A percentile compares a stretch with the other conserved stretches of the same genome.
Evolutionary conservation across 208 protist genomes (phyloP).

Genomic region (Leishmania tarentolae): DNA sequence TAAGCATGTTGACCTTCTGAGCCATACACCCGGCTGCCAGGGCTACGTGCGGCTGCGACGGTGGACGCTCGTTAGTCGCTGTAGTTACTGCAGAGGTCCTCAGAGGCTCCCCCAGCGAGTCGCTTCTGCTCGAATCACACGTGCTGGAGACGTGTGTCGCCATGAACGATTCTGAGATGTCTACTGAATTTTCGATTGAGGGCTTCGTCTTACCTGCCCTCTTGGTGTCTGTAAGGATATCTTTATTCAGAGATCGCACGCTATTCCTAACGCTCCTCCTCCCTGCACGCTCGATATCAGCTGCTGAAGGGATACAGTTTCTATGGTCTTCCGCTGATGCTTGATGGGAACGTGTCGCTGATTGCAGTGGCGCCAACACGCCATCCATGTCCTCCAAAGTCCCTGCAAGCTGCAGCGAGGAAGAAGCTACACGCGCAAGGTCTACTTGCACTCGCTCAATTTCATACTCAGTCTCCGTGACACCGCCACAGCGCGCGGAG

Average conservation of each 20-base stretch:
- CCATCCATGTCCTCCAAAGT: background rate
- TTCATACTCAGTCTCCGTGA: slow-evolving; percentile 4
- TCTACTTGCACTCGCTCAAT: slow-evolving; percentile 10
- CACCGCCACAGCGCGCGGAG: background rate
- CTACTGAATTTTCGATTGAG: background rate
- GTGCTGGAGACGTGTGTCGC: background rate
- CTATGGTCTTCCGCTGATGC: background rate
- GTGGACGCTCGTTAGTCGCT: too few species aligned
- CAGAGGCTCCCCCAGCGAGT: background rate
- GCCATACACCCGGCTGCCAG: background rate
- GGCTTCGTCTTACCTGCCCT: background rate
- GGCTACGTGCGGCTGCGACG: background rate
- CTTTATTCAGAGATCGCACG: background rate
- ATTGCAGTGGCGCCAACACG: background rate
- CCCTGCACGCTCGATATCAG: background rate
- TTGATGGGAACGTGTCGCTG: background rate
- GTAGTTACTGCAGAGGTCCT: background rate
- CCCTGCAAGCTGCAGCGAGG: background rate
- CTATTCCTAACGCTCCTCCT: background rate
- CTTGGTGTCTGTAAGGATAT: background rate
- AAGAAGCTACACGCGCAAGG: background rate
- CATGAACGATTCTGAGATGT: background rate
- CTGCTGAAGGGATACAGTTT: background rate
- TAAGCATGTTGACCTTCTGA: background rate
- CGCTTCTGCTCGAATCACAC: background rate